Percentiles rank a stretch among this genome's conserved stretches.
Conservation (phyloP, 805 yeast genomes). For the Candida michaelii region DNA sequence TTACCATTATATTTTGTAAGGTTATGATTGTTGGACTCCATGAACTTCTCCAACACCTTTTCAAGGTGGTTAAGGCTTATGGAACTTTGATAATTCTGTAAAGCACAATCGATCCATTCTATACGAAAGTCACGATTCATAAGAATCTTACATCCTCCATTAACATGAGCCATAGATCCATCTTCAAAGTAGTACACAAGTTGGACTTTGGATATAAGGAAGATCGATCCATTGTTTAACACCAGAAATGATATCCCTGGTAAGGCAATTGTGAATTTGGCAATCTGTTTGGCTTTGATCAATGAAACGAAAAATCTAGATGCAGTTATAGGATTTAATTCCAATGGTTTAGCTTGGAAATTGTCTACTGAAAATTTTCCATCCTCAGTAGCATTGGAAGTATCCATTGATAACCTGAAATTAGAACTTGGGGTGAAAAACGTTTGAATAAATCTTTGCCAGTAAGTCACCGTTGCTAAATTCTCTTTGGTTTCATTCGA, state of each 20-base stretch:
- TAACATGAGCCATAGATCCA: conserved; percentile 65
- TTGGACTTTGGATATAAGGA: conserved; percentile 29
- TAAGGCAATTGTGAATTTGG: conserved; percentile 26
- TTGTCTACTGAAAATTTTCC: conserved; percentile 24
- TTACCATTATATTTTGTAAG: conserved; percentile 8
- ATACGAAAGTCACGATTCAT: conserved; percentile 63
- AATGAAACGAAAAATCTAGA: conserved; percentile 59
- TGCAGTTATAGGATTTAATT: conserved; percentile 61
- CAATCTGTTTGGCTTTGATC: conserved; percentile 44
- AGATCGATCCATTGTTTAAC: conserved; percentile 38
- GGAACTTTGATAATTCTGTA: conserved; percentile 26
- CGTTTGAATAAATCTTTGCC: conserved; percentile 35
- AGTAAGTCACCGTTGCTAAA: conserved; percentile 31
- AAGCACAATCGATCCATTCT: conserved; percentile 68
- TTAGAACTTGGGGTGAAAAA: conserved; percentile 33
- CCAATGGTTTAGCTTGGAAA: conserved; percentile 48
- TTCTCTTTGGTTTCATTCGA: conserved; percentile 32
- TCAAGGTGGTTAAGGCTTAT: conserved; percentile 15
- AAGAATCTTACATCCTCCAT: conserved; percentile 60
- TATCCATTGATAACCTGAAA: conserved; percentile 29
- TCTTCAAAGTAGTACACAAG: conserved; percentile 52
- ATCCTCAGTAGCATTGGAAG: conserved; percentile 10
- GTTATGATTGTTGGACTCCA: conserved; percentile 10
- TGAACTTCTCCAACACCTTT: conserved; percentile 13
- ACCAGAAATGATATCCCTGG: conserved; percentile 43